Evolutionary conservation across 345 rosid genomes (phyloP).

Genomic region (Hibiscus trionum): DNA sequence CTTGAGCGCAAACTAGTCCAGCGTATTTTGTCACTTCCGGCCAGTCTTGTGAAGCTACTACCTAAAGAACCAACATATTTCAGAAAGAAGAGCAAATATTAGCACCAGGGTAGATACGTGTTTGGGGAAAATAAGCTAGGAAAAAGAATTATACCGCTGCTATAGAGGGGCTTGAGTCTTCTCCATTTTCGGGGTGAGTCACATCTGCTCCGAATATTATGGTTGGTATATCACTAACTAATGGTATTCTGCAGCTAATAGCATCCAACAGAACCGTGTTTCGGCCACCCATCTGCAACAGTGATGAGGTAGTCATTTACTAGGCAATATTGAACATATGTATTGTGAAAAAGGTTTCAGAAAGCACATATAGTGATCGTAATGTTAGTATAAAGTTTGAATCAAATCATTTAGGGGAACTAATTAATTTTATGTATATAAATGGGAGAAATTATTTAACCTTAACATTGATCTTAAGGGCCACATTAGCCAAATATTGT

Average conservation of each 20-base stretch:
- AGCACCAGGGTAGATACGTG: not conserved
- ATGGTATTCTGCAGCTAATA: conserved; percentile 90
- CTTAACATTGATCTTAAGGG: conserved; percentile 97
- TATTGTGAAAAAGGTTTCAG: not conserved
- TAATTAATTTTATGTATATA: not conserved
- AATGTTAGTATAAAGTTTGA: not conserved
- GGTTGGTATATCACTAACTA: conserved; percentile 97
- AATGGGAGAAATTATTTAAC: conserved; percentile 26
- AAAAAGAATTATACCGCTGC: conserved; percentile 62
- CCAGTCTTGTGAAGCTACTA: conserved; percentile 99
- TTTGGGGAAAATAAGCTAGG: not conserved
- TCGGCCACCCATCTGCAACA: conserved; percentile 95
- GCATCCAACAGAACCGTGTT: conserved; percentile 98
- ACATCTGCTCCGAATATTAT: conserved; percentile 99
- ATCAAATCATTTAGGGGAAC: not conserved
- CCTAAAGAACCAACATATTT: conserved; percentile 38
- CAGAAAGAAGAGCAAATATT: conserved; percentile 2
- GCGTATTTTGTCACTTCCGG: conserved; percentile 99
- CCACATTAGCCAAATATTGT: conserved; percentile 96
- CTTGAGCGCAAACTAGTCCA: conserved; percentile 98
- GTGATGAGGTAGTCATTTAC: not conserved
- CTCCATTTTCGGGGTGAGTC: conserved; percentile 99
- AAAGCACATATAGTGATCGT: not conserved
- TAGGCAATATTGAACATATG: not conserved
- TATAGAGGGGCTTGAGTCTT: conserved; percentile 97